Conservation (phyloP, 148 eudicot genomes). For the Rhododendron ferrugineum region DNA sequence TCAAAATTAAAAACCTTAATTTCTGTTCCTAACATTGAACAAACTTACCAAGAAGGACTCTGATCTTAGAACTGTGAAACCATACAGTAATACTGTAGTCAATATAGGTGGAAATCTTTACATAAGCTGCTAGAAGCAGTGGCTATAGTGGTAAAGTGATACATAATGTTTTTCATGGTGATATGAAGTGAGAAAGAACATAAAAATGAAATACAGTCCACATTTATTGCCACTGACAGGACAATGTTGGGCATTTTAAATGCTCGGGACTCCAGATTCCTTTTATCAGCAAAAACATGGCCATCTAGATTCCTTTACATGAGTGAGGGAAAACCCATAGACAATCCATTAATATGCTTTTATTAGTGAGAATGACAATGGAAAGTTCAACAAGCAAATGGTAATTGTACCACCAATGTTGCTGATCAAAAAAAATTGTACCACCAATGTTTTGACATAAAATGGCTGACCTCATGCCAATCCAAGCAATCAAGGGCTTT, state of each 20-base stretch:
- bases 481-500: slow-evolving; percentile 91
- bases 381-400: not conserved
- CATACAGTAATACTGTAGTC: too few species aligned
- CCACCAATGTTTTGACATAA: slow-evolving; percentile 7
- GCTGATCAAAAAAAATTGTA: not conserved
- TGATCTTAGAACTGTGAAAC: not conserved
- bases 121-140: not conserved
- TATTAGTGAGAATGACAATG: not conserved
- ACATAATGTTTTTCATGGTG: not conserved
- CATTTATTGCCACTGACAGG: not conserved
- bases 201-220: not conserved
- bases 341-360: not conserved
- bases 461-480: slow-evolving; percentile 71
- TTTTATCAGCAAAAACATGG: not conserved
- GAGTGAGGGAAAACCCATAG: not conserved
- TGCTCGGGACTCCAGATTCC: not conserved
- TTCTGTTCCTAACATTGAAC: not conserved
- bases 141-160: not conserved
- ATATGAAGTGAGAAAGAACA: not conserved
- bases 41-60: not conserved
- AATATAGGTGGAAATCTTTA: not conserved
- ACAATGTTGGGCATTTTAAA: not conserved
- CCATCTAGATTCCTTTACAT: not conserved
- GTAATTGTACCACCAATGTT: slow-evolving; percentile 7
- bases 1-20: not conserved